Evolutionary conservation across 176 grass and related monocot species (phyloP).

Genomic region (Aegilops tauschii): DNA sequence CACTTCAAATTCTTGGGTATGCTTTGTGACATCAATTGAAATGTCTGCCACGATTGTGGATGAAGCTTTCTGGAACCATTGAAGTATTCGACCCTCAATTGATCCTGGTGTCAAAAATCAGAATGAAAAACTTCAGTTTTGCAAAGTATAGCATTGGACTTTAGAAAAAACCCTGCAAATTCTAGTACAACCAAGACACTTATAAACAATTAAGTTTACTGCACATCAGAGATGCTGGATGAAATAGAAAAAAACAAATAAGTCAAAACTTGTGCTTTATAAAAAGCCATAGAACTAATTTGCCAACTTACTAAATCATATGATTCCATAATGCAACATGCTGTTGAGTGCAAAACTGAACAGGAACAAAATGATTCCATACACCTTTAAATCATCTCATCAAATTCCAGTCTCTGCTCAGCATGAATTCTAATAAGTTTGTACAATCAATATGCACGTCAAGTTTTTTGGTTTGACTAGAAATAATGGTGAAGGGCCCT

Average conservation of each 20-base stretch:
- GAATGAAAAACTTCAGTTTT: conserved; percentile 23
- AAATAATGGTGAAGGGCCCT: not conserved
- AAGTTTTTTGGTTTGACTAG: not conserved
- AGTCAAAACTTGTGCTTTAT: not conserved
- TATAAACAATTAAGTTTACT: not conserved
- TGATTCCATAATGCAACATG: not conserved
- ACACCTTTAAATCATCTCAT: not conserved
- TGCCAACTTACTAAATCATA: not conserved
- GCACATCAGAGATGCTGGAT: not conserved
- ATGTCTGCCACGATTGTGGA: conserved; percentile 61
- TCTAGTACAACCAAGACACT: conserved; percentile 13
- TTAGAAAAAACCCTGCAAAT: not conserved
- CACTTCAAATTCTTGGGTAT: conserved; percentile 79
- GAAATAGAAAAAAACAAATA: conserved; percentile 20
- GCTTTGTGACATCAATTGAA: conserved; percentile 59
- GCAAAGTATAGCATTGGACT: conserved; percentile 4
- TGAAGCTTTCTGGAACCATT: conserved; percentile 80
- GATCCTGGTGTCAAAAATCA: conserved; percentile 48
- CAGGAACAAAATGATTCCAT: not conserved
- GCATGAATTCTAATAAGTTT: not conserved
- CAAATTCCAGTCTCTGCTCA: not conserved
- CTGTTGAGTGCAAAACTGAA: not conserved
- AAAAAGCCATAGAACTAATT: not conserved
- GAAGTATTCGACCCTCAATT: conserved; percentile 55
- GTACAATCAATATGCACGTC: not conserved